Evolutionary conservation across 1,284 basidiomycete species (phyloP).

Genomic region (Ceratorhiza oryzae-sativae): DNA sequence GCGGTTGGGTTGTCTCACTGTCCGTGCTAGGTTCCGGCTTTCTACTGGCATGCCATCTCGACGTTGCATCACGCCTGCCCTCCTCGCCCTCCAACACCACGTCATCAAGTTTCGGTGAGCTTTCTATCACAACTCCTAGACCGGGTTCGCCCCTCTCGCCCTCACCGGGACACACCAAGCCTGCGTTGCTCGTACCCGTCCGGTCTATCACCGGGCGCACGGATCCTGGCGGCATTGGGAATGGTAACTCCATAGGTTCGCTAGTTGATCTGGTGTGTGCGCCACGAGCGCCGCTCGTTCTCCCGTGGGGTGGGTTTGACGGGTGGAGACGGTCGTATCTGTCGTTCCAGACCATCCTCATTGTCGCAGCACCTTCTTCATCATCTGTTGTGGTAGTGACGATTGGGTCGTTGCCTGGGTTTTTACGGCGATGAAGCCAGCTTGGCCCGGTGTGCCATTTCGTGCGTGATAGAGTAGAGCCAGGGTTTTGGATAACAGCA

Average conservation of each 20-base stretch:
- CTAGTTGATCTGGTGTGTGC: slow-evolving; percentile 5
- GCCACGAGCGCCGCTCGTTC: background rate
- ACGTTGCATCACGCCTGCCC: background rate
- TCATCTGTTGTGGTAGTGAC: background rate
- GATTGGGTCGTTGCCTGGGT: background rate
- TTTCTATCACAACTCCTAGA: slow-evolving; percentile 4
- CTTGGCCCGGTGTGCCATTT: slow-evolving; percentile 27
- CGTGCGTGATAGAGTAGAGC: background rate
- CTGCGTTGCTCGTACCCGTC: slow-evolving; percentile 27
- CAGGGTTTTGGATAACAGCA: slow-evolving; percentile 4
- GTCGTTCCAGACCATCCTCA: slow-evolving; percentile 34
- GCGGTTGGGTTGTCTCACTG: background rate
- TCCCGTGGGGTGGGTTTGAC: background rate
- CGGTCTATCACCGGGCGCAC: slow-evolving; percentile 23
- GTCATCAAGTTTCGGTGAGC: background rate
- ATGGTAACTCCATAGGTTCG: slow-evolving; percentile 13
- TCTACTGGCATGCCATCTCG: background rate
- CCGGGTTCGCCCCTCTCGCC: background rate
- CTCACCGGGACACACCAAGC: background rate
- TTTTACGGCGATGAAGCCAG: slow-evolving; percentile 16
- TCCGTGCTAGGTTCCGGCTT: background rate
- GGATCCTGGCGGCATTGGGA: slow-evolving; percentile 22
- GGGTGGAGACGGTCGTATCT: background rate
- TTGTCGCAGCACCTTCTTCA: background rate
- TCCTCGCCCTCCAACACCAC: slow-evolving; percentile 18